phyloP scores from a whole-genome alignment of 2,329 filamentous ascomycete genomes.

The Leptoxyphium fumago region DNA sequence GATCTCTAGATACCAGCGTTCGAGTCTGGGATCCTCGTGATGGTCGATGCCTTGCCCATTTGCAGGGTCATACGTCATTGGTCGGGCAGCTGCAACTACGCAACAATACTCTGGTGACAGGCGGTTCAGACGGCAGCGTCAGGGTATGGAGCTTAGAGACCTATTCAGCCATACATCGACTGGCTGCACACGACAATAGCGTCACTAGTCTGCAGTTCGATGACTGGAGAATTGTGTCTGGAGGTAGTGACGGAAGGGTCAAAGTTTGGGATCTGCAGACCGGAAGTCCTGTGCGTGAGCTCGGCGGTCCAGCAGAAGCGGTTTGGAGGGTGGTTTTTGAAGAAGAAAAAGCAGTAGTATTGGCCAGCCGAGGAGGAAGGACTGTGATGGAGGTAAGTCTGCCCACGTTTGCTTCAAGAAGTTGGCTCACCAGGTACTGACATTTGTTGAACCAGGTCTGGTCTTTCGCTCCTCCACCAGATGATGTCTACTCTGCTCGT shows the following conservation, averaged over 20 bases:
- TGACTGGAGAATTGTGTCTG: constrained; percentile 85
- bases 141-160: constrained; percentile 88
- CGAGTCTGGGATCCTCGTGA: constrained; percentile 65
- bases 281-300: constrained; percentile 75
- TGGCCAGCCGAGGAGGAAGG: constrained; percentile 69
- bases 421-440: neutral
- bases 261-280: constrained; percentile 97
- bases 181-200: constrained; percentile 95
- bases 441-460: constrained; percentile 49
- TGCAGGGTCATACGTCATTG: constrained; percentile 92
- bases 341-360: constrained; percentile 92
- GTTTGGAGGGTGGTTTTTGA: constrained; percentile 98
- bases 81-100: constrained; percentile 95
- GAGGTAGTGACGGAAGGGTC: constrained; percentile 90
- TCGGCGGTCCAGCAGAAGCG: constrained; percentile 81
- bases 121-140: constrained; percentile 89
- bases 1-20: constrained; percentile 90
- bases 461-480: constrained; percentile 82
- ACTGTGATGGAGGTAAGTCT: constrained; percentile 91
- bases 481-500: constrained; percentile 4
- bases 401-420: constrained; percentile 14
- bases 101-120: constrained; percentile 85
- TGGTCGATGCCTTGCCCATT: constrained; percentile 65
- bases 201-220: constrained; percentile 97
- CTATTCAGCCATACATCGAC: constrained; percentile 80